Percentiles rank a stretch among this genome's conserved stretches.
Evolutionary conservation across 2,329 filamentous ascomycete species (phyloP).

Genomic region (Hyphodiscus sp.): DNA sequence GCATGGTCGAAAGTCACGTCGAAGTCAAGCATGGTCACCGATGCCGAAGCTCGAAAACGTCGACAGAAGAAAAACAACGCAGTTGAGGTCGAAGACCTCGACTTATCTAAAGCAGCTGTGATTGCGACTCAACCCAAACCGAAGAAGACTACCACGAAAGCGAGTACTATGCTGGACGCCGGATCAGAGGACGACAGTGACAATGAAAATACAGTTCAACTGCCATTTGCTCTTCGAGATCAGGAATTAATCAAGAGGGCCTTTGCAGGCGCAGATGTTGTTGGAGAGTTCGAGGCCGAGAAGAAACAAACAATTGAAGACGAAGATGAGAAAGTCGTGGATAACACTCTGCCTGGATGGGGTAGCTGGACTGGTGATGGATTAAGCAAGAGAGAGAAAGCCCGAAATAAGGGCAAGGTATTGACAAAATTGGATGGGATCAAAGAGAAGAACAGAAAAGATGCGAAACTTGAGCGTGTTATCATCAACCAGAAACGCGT

Average conservation of each 20-base stretch:
- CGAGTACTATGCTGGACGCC: slow-evolving; percentile 15
- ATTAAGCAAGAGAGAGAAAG: slow-evolving; percentile 63
- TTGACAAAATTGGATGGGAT: slow-evolving; percentile 65
- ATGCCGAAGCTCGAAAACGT: slow-evolving; percentile 26
- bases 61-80: slow-evolving; percentile 28
- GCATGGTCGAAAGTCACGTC: slow-evolving; percentile 29
- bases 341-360: slow-evolving; percentile 89
- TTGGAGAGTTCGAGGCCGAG: slow-evolving; percentile 72
- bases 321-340: slow-evolving; percentile 76
- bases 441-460: slow-evolving; percentile 70
- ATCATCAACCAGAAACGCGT: slow-evolving; percentile 89
- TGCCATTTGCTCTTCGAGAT: slow-evolving; percentile 53
- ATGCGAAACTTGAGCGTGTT: slow-evolving; percentile 74
- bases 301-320: slow-evolving; percentile 66
- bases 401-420: slow-evolving; percentile 54
- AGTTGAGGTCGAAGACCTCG: slow-evolving; percentile 27
- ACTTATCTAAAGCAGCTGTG: slow-evolving; percentile 27
- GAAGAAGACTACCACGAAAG: slow-evolving; percentile 22
- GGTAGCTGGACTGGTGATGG: slow-evolving; percentile 86
- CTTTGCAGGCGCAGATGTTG: slow-evolving; percentile 83
- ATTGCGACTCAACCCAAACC: slow-evolving; percentile 25
- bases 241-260: slow-evolving; percentile 70
- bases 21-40: slow-evolving; percentile 17
- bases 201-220: slow-evolving; percentile 43
- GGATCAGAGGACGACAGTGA: slow-evolving; percentile 31